These are phyloP conservation scores for Tilletiopsis washingtonensis DNA, from an alignment of 1,284 basidiomycete species.

Conservation along the genomic window DNA sequence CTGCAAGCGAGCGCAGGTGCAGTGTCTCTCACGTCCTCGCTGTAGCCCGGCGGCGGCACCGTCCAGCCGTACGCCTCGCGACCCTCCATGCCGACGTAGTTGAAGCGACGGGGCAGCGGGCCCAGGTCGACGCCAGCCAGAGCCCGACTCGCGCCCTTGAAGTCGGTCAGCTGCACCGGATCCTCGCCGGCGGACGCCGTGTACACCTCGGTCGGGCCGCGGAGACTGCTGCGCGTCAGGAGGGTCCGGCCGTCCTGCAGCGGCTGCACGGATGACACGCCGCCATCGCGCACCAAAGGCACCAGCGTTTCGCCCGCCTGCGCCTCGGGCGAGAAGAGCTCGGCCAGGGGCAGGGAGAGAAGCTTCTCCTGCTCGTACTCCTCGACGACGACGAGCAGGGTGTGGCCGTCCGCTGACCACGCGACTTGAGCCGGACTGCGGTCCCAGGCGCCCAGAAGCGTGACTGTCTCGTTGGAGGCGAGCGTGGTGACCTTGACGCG, in stretches of 20 bases:
- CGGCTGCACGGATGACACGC: conserved; percentile 1
- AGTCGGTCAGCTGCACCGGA: conserved; percentile 3
- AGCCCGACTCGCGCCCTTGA: background rate
- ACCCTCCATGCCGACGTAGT: conserved; percentile 14
- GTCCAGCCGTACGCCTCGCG: conserved; percentile 18
- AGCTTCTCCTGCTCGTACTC: conserved; percentile 17
- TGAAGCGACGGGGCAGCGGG: conserved; percentile 15
- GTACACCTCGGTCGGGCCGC: conserved; percentile 17
- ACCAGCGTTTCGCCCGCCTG: background rate
- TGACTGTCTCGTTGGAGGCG: background rate
- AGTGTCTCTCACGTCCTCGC: too few relatives aligned
- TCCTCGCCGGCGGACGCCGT: background rate
- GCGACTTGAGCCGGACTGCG: conserved; percentile 15
- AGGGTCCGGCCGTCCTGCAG: conserved; percentile 9
- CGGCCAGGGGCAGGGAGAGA: conserved; percentile 4
- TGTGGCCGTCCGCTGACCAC: conserved; percentile 10
- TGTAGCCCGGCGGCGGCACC: conserved; percentile 16
- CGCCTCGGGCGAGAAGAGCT: background rate
- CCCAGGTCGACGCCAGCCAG: conserved; percentile 19
- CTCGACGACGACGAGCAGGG: conserved; percentile 9
- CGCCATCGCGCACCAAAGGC: conserved; percentile 5
- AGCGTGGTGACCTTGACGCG: conserved; percentile 15
- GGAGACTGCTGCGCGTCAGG: conserved; percentile 8
- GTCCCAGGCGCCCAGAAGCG: conserved; percentile 20
- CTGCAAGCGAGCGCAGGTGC: too few relatives aligned